Evolutionary conservation across 2,329 filamentous ascomycete genomes (phyloP).

Genomic region (Phaeophleospora eucalypticola): DNA sequence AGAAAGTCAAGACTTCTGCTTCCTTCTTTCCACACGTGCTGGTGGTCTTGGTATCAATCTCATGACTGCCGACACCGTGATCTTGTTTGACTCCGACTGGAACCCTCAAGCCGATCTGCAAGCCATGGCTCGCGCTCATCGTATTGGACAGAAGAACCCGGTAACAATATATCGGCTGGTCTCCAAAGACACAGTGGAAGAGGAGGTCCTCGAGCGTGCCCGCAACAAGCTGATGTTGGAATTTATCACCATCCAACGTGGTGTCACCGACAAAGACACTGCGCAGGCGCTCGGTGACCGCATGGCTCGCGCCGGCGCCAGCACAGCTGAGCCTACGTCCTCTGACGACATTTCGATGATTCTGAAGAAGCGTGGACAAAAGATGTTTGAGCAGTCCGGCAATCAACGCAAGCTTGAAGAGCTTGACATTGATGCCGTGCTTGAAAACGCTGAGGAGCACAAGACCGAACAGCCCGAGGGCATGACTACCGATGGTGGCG

Average conservation of each 20-base stretch:
- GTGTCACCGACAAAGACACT: conserved; percentile 89
- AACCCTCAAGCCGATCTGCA: conserved; percentile 97
- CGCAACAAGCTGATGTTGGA: conserved; percentile 97
- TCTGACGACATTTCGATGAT: conserved; percentile 95
- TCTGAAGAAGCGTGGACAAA: conserved; percentile 95
- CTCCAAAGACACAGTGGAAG: conserved; percentile 96
- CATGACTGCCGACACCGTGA: conserved; percentile 97
- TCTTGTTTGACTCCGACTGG: conserved; percentile 98
- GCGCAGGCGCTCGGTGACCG: conserved; percentile 79
- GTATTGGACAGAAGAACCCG: conserved; percentile 92
- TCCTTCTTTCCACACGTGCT: conserved; percentile 88
- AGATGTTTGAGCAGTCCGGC: conserved; percentile 96
- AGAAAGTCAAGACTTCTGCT: conserved; percentile 92
- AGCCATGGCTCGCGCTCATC: conserved; percentile 96
- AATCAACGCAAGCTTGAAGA: conserved; percentile 97
- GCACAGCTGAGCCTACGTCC: conserved; percentile 72
- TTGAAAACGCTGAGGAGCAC: conserved; percentile 94
- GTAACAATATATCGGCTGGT: conserved; percentile 96
- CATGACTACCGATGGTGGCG: conserved; percentile 91
- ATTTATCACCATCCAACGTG: conserved; percentile 94
- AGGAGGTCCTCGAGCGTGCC: conserved; percentile 92
- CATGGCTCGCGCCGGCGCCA: conserved; percentile 59
- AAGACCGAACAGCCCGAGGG: conserved; percentile 94
- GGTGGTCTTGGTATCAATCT: conserved; percentile 98
- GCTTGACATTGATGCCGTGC: conserved; percentile 92